Conservation (phyloP, 2,329 filamentous ascomycete genomes). For the Sporothrix inflata region DNA sequence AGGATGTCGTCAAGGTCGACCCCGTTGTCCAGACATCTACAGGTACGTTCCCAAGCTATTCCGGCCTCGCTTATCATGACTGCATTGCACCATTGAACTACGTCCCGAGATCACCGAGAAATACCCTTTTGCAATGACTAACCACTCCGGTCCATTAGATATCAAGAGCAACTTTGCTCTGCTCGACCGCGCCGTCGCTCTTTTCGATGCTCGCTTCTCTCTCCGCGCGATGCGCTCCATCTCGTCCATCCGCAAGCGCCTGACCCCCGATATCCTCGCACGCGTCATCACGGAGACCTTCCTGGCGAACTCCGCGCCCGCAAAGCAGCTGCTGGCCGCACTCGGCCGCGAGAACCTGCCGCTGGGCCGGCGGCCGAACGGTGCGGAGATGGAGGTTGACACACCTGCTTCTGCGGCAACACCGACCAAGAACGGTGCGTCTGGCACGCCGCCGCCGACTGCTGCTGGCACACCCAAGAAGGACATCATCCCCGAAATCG, state of each 20-base stretch:
- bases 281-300: constrained; percentile 83
- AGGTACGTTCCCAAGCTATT: constrained; percentile 50
- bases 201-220: constrained; percentile 95
- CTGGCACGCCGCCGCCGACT: constrained; percentile 12
- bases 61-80: constrained; percentile 11
- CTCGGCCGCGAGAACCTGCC: constrained; percentile 68
- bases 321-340: constrained; percentile 70
- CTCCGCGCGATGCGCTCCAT: constrained; percentile 93
- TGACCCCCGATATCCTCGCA: constrained; percentile 78
- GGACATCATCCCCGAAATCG: constrained; percentile 82
- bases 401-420: constrained; percentile 43
- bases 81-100: not conserved
- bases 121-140: constrained; percentile 34
- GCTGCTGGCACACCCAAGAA: constrained; percentile 57
- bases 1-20: constrained; percentile 61
- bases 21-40: constrained; percentile 62
- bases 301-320: constrained; percentile 57
- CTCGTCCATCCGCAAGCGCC: constrained; percentile 89
- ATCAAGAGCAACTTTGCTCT: constrained; percentile 93
- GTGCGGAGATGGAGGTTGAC: constrained; percentile 75
- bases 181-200: constrained; percentile 85
- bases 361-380: constrained; percentile 59
- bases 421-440: constrained; percentile 51
- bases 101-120: not conserved
- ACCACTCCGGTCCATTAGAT: constrained; percentile 60